Evolutionary conservation across 805 yeast species (phyloP).

Genomic region (Nakazawaea holstii): DNA sequence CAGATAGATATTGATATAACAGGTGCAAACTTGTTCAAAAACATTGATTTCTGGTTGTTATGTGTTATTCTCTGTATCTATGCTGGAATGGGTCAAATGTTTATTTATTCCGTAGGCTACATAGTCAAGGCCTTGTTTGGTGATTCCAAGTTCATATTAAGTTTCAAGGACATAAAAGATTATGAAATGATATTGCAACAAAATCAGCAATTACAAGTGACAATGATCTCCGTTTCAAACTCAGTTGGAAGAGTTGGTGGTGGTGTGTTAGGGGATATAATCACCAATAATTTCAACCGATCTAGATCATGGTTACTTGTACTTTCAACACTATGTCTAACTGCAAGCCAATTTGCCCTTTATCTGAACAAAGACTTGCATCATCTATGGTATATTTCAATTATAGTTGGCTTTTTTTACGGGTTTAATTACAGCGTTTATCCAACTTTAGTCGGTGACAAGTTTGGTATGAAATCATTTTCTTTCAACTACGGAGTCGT

Average conservation of each 20-base stretch:
- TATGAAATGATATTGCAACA: slow-evolving; percentile 31
- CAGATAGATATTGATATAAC: slow-evolving; percentile 4
- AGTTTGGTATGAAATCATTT: slow-evolving; percentile 63
- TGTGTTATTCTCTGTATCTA: slow-evolving; percentile 44
- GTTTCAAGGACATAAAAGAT: slow-evolving; percentile 6
- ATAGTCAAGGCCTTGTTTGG: slow-evolving; percentile 47
- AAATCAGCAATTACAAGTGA: slow-evolving; percentile 69
- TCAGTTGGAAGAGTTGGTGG: slow-evolving; percentile 60
- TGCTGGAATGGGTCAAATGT: slow-evolving; percentile 70
- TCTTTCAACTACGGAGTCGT: slow-evolving; percentile 73
- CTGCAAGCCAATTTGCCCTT: slow-evolving; percentile 48
- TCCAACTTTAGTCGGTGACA: slow-evolving; percentile 74
- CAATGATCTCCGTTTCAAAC: slow-evolving; percentile 61
- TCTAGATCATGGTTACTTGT: slow-evolving; percentile 51
- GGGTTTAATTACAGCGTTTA: slow-evolving; percentile 68
- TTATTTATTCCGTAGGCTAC: slow-evolving; percentile 70
- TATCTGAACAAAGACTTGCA: slow-evolving; percentile 26
- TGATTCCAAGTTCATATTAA: slow-evolving; percentile 15
- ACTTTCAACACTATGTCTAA: slow-evolving; percentile 43
- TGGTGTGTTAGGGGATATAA: slow-evolving; percentile 61
- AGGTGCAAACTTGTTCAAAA: slow-evolving; percentile 18
- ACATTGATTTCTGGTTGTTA: slow-evolving; percentile 43
- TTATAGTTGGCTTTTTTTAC: slow-evolving; percentile 63
- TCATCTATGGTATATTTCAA: slow-evolving; percentile 43
- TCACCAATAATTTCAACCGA: slow-evolving; percentile 37